A percentile compares a stretch with the other conserved stretches of the same genome.
These are phyloP conservation scores for Russula sp. DNA, from an alignment of 768 basidiomycete genomes.

Conservation along the genomic window DNA sequence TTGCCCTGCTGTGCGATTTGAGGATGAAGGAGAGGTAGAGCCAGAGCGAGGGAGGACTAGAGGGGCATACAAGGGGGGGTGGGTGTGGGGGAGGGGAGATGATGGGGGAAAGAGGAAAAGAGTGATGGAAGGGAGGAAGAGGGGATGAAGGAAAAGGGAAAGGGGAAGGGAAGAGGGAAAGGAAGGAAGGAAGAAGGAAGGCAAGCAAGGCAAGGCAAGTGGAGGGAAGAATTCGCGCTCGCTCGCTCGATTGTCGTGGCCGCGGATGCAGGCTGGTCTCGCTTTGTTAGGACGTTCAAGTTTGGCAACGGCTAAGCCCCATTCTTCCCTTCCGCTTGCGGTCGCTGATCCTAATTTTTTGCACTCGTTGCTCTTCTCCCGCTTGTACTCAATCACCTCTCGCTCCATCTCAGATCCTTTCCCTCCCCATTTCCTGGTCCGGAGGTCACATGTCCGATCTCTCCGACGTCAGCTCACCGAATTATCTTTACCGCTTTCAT, in stretches of 20 bases:
- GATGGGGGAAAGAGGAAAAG: neutral
- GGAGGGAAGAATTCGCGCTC: slow-evolving; percentile 2
- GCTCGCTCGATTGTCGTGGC: slow-evolving; percentile 14
- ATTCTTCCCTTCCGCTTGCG: slow-evolving; percentile 2
- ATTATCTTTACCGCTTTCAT: neutral
- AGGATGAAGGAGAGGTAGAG: slow-evolving; percentile 44
- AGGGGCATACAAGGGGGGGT: slow-evolving; percentile 35
- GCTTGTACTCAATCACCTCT: neutral
- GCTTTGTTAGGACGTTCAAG: neutral
- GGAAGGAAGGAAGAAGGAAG: slow-evolving; percentile 23
- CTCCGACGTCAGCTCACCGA: slow-evolving; percentile 24
- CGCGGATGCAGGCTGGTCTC: slow-evolving; percentile 18
- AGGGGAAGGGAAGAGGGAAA: slow-evolving; percentile 32
- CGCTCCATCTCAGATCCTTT: slow-evolving; percentile 15
- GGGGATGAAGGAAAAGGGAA: slow-evolving; percentile 19
- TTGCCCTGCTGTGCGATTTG: slow-evolving; percentile 37
- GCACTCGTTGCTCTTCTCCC: slow-evolving; percentile 8
- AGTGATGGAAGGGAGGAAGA: neutral
- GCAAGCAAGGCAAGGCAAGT: slow-evolving; percentile 9
- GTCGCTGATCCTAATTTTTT: slow-evolving; percentile 22
- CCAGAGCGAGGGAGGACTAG: slow-evolving; percentile 39
- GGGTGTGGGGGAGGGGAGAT: slow-evolving; percentile 42
- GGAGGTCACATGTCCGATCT: slow-evolving; percentile 27
- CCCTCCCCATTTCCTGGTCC: slow-evolving; percentile 7
- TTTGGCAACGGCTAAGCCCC: slow-evolving; percentile 19